Base-by-base conservation (phyloP, 352 stramenopile genomes). In the Globisporangium splendens region DNA sequence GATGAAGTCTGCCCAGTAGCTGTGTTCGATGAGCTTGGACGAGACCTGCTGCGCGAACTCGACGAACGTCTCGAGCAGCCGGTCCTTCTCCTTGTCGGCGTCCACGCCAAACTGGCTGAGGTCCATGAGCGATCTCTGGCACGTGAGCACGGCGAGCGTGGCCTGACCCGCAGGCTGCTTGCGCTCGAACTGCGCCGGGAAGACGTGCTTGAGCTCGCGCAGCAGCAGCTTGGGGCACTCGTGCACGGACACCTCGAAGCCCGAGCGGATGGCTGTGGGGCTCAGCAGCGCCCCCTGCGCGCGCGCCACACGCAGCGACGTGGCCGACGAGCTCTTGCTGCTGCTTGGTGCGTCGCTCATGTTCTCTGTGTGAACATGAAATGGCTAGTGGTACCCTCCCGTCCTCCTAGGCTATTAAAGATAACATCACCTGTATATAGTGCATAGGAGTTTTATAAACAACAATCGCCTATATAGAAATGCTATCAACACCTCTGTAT, bases 1-100 rank as follows among this genome's bases (percentile, higher is more conserved):
- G 70, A 98, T 98, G 68, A 96, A 99, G 77, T 99, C 96, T 15
- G 93, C 94, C 94, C 94, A 99, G 70, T 88, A 97, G 15, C 89
- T 81, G 35, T 72, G 74, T 21, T 69, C 72, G 43, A 85, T 70
- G 21, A 98, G 67, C 51, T 75, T 66, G 12, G 93, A 67, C 54
- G 80, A 92, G 18, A 99, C 69, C 39, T 85, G 70, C 54, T 95
- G 79, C 31, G 93, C 95, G 67, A 98, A 98, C 24, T 76, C 82
- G 33, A 97, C 78, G 64, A 98, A 98, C n/a, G 83, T 86, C 70
- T 98, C 97, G 1, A 98, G 83, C n/a, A 98, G 75, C 28, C 92
- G 78, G 77, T 99, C 95, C 63, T 99, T 99, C 78, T 99, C 96
- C 38, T 71, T 61, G 65, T 98, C 96, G 28, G 97, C 91, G 46